phyloP scores from a whole-genome alignment of 768 basidiomycete genomes.

The Pisolithus sp. region DNA sequence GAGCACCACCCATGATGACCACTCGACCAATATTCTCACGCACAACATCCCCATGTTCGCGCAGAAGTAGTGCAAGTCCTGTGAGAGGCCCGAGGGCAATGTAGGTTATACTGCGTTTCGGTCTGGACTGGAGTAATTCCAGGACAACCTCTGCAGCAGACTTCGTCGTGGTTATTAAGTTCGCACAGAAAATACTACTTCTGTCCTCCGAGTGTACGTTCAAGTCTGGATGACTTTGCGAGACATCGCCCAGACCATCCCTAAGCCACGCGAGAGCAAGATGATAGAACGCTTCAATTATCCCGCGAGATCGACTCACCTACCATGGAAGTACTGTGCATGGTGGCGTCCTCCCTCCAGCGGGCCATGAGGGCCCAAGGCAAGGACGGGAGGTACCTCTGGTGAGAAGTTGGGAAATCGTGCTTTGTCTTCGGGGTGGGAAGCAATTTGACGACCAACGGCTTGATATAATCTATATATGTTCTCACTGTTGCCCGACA shows the following conservation, averaged over 20 bases:
- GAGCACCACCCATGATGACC: constrained; percentile 87
- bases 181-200: constrained; percentile 28
- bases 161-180: constrained; percentile 40
- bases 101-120: constrained; percentile 57
- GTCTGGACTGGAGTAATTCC: constrained; percentile 45
- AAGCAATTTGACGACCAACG: constrained; percentile 51
- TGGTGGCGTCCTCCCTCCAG: constrained; percentile 65
- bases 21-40: constrained; percentile 61
- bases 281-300: not conserved
- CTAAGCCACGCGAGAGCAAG: constrained; percentile 28
- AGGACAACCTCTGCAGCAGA: constrained; percentile 50
- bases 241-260: constrained; percentile 63
- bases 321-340: constrained; percentile 84
- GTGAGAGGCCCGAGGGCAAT: constrained; percentile 74
- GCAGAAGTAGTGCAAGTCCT: constrained; percentile 66
- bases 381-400: constrained; percentile 51
- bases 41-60: constrained; percentile 46
- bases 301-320: constrained; percentile 31
- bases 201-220: constrained; percentile 20
- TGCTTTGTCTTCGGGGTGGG: constrained; percentile 43
- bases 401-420: constrained; percentile 62
- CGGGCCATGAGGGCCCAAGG: constrained; percentile 57
- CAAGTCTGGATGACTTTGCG: constrained; percentile 60
- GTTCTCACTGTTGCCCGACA: constrained; percentile 46
- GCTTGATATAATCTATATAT: constrained; percentile 71